phyloP scores from a whole-genome alignment of 179 eudicot genomes.

The Sideroxylon spinosum region DNA sequence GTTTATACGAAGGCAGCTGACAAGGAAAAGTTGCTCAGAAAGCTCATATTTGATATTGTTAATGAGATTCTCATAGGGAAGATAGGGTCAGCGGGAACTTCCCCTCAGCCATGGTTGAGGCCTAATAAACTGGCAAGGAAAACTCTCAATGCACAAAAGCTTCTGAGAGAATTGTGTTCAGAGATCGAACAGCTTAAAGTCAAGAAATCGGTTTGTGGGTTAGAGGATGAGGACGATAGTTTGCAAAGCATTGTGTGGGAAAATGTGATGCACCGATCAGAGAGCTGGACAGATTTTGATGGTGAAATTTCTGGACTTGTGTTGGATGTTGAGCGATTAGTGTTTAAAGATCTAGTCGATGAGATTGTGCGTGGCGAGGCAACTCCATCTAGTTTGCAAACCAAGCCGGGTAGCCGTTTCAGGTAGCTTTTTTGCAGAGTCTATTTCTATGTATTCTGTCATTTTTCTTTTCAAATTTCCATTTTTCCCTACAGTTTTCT shows the following conservation, averaged over 20 bases:
- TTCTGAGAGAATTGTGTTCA: constrained; percentile 67
- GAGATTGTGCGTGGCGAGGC: constrained; percentile 73
- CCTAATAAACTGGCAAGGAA: constrained; percentile 42
- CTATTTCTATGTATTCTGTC: too few relatives aligned
- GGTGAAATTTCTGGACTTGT: constrained; percentile 58
- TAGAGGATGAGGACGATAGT: constrained; percentile 61
- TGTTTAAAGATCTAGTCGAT: constrained; percentile 75
- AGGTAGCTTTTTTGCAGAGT: constrained; percentile 62
- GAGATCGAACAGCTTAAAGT: constrained; percentile 65
- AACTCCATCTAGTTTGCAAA: constrained; percentile 25
- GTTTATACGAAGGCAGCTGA: constrained; percentile 23
- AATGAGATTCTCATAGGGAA: constrained; percentile 71
- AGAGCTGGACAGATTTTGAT: constrained; percentile 52
- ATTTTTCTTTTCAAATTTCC: too few relatives aligned
- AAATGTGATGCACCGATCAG: constrained; percentile 63
- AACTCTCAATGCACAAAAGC: constrained; percentile 71
- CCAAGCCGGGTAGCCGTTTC: constrained; percentile 46
- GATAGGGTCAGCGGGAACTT: constrained; percentile 31
- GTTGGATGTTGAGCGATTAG: constrained; percentile 72
- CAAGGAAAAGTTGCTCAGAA: constrained; percentile 58
- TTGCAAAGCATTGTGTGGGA: constrained; percentile 61
- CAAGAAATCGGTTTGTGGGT: constrained; percentile 24
- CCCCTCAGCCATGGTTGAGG: constrained; percentile 51
- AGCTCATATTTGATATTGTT: constrained; percentile 76
- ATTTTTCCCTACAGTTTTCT: too few relatives aligned